Evolutionary conservation across 2,329 filamentous ascomycete species (phyloP).

Genomic region (Xylariaceae sp.): DNA sequence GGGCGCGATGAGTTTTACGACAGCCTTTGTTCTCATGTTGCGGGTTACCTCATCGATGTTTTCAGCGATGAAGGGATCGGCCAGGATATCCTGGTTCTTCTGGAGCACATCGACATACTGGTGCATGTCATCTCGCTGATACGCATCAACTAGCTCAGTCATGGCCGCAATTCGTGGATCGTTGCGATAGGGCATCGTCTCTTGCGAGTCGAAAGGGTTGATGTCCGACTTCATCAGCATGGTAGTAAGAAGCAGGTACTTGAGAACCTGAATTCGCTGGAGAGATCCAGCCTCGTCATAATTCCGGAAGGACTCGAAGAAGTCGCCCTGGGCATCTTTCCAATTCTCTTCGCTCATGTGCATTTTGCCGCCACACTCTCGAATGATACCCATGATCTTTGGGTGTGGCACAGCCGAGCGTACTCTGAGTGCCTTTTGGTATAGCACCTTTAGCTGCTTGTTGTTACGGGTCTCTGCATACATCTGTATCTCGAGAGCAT

Average conservation of each 20-base stretch:
- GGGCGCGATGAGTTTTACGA: conserved; percentile 87
- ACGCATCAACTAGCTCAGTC: conserved; percentile 95
- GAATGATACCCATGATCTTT: conserved; percentile 98
- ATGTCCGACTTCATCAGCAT: conserved; percentile 99
- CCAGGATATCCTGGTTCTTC: conserved; percentile 81
- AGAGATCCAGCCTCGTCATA: conserved; percentile 97
- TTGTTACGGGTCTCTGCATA: conserved; percentile 95
- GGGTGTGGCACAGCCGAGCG: conserved; percentile 97
- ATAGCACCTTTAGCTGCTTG: conserved; percentile 89
- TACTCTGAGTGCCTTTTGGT: conserved; percentile 85
- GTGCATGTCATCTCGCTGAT: conserved; percentile 91
- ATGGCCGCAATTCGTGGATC: conserved; percentile 94
- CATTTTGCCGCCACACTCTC: conserved; percentile 99
- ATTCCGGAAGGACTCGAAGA: conserved; percentile 98
- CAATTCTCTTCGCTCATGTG: conserved; percentile 99
- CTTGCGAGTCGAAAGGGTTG: conserved; percentile 97
- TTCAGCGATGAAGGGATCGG: conserved; percentile 93
- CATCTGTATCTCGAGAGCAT: conserved; percentile 98
- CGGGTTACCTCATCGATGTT: conserved; percentile 99
- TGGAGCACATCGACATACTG: conserved; percentile 84
- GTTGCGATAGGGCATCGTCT: conserved; percentile 96
- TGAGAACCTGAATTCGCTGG: conserved; percentile 93
- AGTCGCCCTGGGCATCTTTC: conserved; percentile 94
- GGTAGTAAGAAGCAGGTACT: conserved; percentile 91
- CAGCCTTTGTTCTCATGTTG: conserved; percentile 95